Percentiles rank a stretch among this genome's conserved stretches.
phyloP scores from a whole-genome alignment of 2,329 filamentous ascomycete genomes.

The Colletotrichum simmondsii region DNA sequence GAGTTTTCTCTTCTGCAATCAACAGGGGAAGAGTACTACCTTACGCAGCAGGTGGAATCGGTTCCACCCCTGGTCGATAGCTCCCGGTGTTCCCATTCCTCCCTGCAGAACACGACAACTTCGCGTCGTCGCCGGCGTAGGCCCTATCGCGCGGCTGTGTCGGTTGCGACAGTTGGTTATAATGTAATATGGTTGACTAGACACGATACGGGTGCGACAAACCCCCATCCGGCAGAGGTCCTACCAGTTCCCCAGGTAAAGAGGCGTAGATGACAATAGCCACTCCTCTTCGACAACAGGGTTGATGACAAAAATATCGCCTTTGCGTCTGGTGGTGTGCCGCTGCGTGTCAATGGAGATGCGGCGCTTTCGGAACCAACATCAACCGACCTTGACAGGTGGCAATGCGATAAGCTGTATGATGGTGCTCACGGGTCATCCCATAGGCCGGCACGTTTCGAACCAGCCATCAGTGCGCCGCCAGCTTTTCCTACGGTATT shows the following conservation, averaged over 20 bases:
- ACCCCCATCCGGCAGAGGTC: background rate
- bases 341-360: slow-evolving; percentile 2
- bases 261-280: background rate
- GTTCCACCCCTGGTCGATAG: slow-evolving; percentile 3
- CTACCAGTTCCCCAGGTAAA: background rate
- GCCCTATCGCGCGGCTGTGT: slow-evolving; percentile 20
- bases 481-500: background rate
- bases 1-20: slow-evolving; percentile 1
- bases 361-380: slow-evolving; percentile 1
- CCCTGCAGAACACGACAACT: background rate
- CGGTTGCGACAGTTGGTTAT: background rate
- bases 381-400: slow-evolving; percentile 13
- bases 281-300: background rate
- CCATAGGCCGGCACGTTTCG: slow-evolving; percentile 23
- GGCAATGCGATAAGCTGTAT: slow-evolving; percentile 11
- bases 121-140: slow-evolving; percentile 22
- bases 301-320: background rate
- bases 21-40: background rate
- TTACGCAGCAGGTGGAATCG: slow-evolving; percentile 11
- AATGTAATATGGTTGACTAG: background rate
- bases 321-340: slow-evolving; percentile 14
- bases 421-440: slow-evolving; percentile 6
- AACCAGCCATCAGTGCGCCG: slow-evolving; percentile 23
- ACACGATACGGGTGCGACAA: background rate
- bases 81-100: background rate